Evolutionary conservation across 2,329 filamentous ascomycete genomes (phyloP).

Genomic region (Sporothrix inflata): DNA sequence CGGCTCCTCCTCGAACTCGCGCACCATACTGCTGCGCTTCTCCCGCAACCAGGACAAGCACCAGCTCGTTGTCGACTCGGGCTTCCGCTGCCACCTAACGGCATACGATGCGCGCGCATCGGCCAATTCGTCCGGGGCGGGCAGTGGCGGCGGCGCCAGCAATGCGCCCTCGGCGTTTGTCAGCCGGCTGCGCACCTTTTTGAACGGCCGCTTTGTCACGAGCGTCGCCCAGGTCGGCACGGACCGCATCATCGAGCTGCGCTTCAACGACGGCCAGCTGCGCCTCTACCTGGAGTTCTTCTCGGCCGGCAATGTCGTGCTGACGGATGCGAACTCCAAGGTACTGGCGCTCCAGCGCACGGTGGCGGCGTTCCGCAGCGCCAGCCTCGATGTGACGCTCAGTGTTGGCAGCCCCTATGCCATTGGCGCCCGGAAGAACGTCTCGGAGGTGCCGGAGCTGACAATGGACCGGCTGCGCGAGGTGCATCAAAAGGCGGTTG

Average conservation of each 20-base stretch:
- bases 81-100: conserved; percentile 94
- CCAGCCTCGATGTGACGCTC: conserved; percentile 34
- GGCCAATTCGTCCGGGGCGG: conserved; percentile 49
- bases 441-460: conserved; percentile 71
- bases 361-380: conserved; percentile 34
- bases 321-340: conserved; percentile 82
- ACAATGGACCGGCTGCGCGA: conserved; percentile 72
- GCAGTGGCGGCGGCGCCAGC: conserved; percentile 18
- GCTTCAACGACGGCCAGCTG: conserved; percentile 90
- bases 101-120: conserved; percentile 81
- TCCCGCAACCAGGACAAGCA: conserved; percentile 86
- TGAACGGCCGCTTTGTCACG: conserved; percentile 85
- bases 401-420: conserved; percentile 39
- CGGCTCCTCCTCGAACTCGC: conserved; percentile 54
- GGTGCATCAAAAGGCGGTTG: conserved; percentile 66
- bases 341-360: conserved; percentile 76
- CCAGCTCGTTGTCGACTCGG: conserved; percentile 90
- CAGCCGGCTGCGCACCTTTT: conserved; percentile 77
- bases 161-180: conserved; percentile 81
- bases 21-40: conserved; percentile 95
- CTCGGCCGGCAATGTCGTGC: conserved; percentile 87
- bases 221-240: conserved; percentile 84
- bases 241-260: conserved; percentile 88
- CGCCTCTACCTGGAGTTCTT: conserved; percentile 93
- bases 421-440: conserved; percentile 83